Base-by-base conservation (phyloP, 768 basidiomycete species). In the Trametes gibbosa region DNA sequence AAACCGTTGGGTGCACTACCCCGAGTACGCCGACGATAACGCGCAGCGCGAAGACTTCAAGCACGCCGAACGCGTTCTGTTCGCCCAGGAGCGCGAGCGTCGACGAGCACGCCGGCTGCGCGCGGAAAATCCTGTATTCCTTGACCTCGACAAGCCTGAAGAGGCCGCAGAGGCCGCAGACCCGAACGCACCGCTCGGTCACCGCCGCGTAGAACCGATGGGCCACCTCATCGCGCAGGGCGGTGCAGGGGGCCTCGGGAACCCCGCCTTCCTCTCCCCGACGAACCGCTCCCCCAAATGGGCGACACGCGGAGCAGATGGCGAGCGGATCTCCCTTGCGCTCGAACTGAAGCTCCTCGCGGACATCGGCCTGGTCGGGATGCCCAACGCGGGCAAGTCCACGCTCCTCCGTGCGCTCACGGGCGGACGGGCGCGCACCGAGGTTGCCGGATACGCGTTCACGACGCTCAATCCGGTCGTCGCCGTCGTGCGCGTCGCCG, bases 391-490 rank as follows among this genome's bases (percentile, higher is more conserved):
- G 0, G 96, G 88, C 27, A 91, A 92, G 76, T 95, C 92, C 72
- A 98, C 97, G 0, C 74, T 99, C 2, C 78, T 98, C 4, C 86
- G 92, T 19, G 95, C 94, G 0, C 75, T 98, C 9, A 97, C 95
- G 0, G 91, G 90, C 8, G 87, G 92, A 3, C 79, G 90, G 25
- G 89, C 91, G 12, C 87, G 84, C 69, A 90, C 84, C 5, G 89
- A 90, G 66, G 88, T 98, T 29, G 95, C 95, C 0, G 82, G 85
- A 10, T 97, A 97, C 70, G 89, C 92, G 1, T 98, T 98, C 73
- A 98, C 97, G 19, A 98, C 96, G 1, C 77, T 98, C 37, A 97
- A 97, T 63, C 97, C 96, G 1, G 86, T 97, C 50, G 81, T 98
- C 24, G 97, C 93, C 0, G 91, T 94, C 34, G 92, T 97, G 12